Evolutionary conservation across 129 eudicot genomes (phyloP).

Genomic region (Chrysanthemum seticuspe): DNA sequence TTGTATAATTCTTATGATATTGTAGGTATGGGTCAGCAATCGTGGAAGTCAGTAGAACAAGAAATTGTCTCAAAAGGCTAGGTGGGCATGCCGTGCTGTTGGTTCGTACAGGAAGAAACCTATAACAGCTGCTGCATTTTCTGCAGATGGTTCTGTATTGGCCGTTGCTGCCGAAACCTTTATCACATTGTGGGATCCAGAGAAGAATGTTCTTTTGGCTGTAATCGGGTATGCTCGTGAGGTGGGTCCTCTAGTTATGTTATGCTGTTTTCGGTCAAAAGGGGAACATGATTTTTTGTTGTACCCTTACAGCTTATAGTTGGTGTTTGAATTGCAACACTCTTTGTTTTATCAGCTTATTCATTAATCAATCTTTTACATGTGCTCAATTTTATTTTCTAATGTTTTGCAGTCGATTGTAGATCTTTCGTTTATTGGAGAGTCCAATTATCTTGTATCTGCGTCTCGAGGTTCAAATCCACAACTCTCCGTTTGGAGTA

Average conservation of each 20-base stretch:
- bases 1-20: slow-evolving; percentile 19
- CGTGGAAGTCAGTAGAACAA: slow-evolving; percentile 38
- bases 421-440: slow-evolving; percentile 75
- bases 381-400: neutral
- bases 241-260: slow-evolving; percentile 40
- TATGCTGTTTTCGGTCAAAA: neutral
- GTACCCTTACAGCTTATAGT: neutral
- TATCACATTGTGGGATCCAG: too few species aligned
- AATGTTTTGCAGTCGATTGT: slow-evolving; percentile 58
- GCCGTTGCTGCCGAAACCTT: too few species aligned
- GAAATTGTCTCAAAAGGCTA: slow-evolving; percentile 38
- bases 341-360: neutral
- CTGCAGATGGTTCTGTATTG: too few species aligned
- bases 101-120: too few species aligned
- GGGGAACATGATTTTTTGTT: too few species aligned
- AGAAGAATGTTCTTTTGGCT: slow-evolving; percentile 75
- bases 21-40: too few species aligned
- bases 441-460: slow-evolving; percentile 75
- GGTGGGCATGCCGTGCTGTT: slow-evolving; percentile 93
- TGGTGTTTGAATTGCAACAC: neutral
- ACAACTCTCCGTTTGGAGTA: slow-evolving; percentile 73
- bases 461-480: slow-evolving; percentile 69
- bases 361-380: too few species aligned
- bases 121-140: too few species aligned
- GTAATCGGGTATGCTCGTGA: slow-evolving; percentile 69